These are phyloP conservation scores for Ophiostoma australiae DNA, from an alignment of 2,329 filamentous ascomycete genomes.

Conservation along the genomic window DNA sequence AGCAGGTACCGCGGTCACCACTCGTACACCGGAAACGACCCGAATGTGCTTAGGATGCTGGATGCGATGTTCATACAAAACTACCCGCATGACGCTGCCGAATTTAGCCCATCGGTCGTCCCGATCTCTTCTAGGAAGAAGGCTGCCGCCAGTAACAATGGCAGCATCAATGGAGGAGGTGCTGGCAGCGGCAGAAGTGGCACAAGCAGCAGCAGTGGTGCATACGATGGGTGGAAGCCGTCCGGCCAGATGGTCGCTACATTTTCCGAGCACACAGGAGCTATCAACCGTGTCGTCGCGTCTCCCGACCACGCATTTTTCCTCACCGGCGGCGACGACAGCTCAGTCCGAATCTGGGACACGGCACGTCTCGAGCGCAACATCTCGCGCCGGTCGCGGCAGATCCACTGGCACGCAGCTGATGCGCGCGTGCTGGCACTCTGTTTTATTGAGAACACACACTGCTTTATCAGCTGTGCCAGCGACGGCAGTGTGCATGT, in stretches of 20 bases:
- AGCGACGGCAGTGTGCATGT: conserved; percentile 87
- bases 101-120: conserved; percentile 76
- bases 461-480: conserved; percentile 87
- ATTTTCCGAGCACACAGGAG: conserved; percentile 78
- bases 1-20: conserved; percentile 61
- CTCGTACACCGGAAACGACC: conserved; percentile 77
- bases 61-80: conserved; percentile 79
- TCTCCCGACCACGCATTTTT: conserved; percentile 94
- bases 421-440: conserved; percentile 72
- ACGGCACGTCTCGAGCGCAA: conserved; percentile 84
- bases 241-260: conserved; percentile 79
- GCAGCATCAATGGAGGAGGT: conserved; percentile 36
- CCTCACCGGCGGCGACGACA: conserved; percentile 87
- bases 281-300: conserved; percentile 74
- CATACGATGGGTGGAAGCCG: conserved; percentile 70
- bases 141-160: conserved; percentile 38
- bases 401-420: conserved; percentile 71
- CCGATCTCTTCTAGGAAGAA: conserved; percentile 54
- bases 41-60: conserved; percentile 63
- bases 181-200: conserved; percentile 8
- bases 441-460: conserved; percentile 88
- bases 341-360: conserved; percentile 90
- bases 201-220: conserved; percentile 39
- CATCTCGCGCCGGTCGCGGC: conserved; percentile 77
- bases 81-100: conserved; percentile 59